These are phyloP conservation scores for Laguncularia racemosa DNA, from an alignment of 345 rosid species.

Conservation along the genomic window DNA sequence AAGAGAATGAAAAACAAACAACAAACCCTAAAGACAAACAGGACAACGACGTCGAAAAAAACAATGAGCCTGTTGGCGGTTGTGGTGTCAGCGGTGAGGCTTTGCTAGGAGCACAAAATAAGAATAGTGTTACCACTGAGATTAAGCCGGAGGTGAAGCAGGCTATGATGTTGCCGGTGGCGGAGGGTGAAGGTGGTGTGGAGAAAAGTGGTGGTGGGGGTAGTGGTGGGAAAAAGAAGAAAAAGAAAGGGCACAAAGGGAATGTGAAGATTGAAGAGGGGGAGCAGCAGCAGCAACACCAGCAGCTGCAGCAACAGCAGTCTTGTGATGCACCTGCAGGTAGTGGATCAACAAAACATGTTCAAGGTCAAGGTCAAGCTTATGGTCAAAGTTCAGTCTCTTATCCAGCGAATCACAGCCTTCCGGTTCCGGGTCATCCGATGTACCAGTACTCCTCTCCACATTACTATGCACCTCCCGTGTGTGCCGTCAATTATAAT, in stretches of 20 bases:
- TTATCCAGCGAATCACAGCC: slow-evolving; percentile 23
- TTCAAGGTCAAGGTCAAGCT: neutral
- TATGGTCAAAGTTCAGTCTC: slow-evolving; percentile 10
- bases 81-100: neutral
- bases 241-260: slow-evolving; percentile 54
- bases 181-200: slow-evolving; percentile 18
- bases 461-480: slow-evolving; percentile 28
- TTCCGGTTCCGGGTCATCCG: slow-evolving; percentile 38
- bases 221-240: slow-evolving; percentile 45
- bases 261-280: slow-evolving; percentile 47
- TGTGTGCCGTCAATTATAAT: slow-evolving; percentile 44
- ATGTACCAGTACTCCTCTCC: slow-evolving; percentile 23
- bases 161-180: slow-evolving; percentile 13
- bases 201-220: slow-evolving; percentile 10
- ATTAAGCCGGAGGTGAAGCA: slow-evolving; percentile 18
- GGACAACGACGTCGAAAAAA: slow-evolving; percentile 11
- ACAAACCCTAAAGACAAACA: neutral
- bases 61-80: slow-evolving; percentile 13
- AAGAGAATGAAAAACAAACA: slow-evolving; percentile 14
- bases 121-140: slow-evolving; percentile 11
- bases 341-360: slow-evolving; percentile 19
- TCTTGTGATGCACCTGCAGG: slow-evolving; percentile 14
- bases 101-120: neutral
- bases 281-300: slow-evolving; percentile 40
- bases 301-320: slow-evolving; percentile 21